These are phyloP conservation scores for Aspergillus phoenicis DNA, from an alignment of 2,329 filamentous ascomycete genomes.

Conservation along the genomic window DNA sequence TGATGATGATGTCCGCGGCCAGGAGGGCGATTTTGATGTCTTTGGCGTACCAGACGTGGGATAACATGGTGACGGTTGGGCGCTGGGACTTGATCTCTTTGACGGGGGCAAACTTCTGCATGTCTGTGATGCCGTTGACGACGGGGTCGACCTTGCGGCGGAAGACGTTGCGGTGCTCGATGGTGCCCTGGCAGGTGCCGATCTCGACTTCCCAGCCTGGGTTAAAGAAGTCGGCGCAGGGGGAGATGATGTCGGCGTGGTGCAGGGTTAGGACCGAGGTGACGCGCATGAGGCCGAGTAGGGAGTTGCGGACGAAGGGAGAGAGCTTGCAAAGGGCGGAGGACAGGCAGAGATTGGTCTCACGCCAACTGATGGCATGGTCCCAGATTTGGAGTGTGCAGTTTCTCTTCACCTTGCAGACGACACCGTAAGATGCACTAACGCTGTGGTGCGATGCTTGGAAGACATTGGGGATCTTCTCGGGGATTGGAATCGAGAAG, in stretches of 20 bases:
- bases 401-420: constrained; percentile 63
- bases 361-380: constrained; percentile 64
- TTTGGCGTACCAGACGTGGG: constrained; percentile 58
- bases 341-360: constrained; percentile 55
- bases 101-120: constrained; percentile 64
- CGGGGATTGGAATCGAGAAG: constrained; percentile 60
- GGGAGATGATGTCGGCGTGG: constrained; percentile 63
- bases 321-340: constrained; percentile 54
- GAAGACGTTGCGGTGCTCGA: constrained; percentile 61
- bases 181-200: constrained; percentile 59
- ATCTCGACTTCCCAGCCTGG: constrained; percentile 66
- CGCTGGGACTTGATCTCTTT: constrained; percentile 60
- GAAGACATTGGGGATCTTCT: constrained; percentile 61
- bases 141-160: constrained; percentile 64
- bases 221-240: constrained; percentile 64
- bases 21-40: constrained; percentile 67
- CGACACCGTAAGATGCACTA: constrained; percentile 62
- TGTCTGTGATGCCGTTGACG: constrained; percentile 66
- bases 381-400: constrained; percentile 66
- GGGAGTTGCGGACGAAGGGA: constrained; percentile 52
- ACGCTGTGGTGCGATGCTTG: constrained; percentile 66
- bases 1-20: constrained; percentile 66
- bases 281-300: constrained; percentile 52
- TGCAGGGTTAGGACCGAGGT: constrained; percentile 52
- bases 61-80: constrained; percentile 67